These are phyloP conservation scores for Sporothrix euskadiensis DNA, from an alignment of 2,329 filamentous ascomycete genomes.

Conservation along the genomic window DNA sequence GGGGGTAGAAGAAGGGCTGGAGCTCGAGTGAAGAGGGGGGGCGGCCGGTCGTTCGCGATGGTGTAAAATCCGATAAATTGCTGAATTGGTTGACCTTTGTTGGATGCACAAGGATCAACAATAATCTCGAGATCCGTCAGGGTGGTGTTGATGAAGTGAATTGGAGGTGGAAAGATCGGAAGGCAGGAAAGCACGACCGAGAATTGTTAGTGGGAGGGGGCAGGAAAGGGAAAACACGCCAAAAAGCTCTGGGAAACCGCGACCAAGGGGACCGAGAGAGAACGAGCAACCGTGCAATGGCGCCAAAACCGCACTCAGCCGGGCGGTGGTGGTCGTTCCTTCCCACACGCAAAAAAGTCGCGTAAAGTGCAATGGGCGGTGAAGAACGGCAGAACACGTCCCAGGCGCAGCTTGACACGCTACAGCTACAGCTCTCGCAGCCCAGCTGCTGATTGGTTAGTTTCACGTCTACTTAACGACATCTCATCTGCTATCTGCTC, in stretches of 20 bases:
- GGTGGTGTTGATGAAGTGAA: constrained; percentile 2
- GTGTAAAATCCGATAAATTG: neutral
- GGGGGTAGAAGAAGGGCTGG: too few species aligned
- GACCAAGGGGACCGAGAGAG: constrained; percentile 7
- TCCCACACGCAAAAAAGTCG: constrained; percentile 23
- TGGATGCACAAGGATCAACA: neutral
- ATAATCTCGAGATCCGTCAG: neutral
- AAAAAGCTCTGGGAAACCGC: constrained; percentile 20
- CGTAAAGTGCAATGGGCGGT: constrained; percentile 31
- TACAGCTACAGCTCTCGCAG: constrained; percentile 17
- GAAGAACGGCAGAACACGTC: constrained; percentile 24
- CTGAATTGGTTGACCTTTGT: neutral
- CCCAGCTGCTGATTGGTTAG: constrained; percentile 18
- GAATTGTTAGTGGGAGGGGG: neutral
- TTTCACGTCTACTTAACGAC: neutral
- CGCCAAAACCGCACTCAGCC: neutral
- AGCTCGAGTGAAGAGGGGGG: neutral
- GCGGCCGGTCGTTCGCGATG: neutral
- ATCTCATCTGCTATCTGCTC: neutral
- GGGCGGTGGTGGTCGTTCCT: constrained; percentile 11
- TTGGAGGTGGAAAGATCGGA: neutral
- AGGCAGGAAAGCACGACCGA: neutral
- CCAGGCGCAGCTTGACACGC: neutral
- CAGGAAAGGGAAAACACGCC: constrained; percentile 13
- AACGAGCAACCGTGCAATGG: neutral